Evolutionary conservation across 2,329 filamentous ascomycete genomes (phyloP).

Genomic region (Alternaria panax): DNA sequence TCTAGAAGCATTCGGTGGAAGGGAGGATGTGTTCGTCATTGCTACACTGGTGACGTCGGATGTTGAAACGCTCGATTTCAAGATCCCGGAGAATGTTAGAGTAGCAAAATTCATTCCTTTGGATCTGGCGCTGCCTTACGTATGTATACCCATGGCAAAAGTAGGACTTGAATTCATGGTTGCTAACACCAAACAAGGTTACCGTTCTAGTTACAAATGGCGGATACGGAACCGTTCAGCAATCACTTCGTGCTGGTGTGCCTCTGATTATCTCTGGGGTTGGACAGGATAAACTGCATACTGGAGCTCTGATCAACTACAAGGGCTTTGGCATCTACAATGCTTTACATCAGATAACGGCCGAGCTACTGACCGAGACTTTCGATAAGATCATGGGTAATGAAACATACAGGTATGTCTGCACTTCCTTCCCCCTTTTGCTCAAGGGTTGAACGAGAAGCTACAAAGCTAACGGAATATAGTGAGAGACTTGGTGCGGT

Average conservation of each 20-base stretch:
- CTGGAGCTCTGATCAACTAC: slow-evolving; percentile 35
- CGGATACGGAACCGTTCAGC: slow-evolving; percentile 58
- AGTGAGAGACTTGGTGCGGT: slow-evolving; percentile 4
- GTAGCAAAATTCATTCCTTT: slow-evolving; percentile 59
- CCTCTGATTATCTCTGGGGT: slow-evolving; percentile 57
- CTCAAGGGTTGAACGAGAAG: neutral
- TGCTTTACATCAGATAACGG: slow-evolving; percentile 3
- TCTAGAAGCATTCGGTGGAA: slow-evolving; percentile 51
- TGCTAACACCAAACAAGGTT: slow-evolving; percentile 24
- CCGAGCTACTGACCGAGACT: neutral
- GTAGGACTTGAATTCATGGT: neutral
- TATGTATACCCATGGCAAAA: neutral
- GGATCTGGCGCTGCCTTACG: slow-evolving; percentile 52
- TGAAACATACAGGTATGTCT: slow-evolving; percentile 3
- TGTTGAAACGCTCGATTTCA: slow-evolving; percentile 16
- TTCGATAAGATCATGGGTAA: slow-evolving; percentile 15
- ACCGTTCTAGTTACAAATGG: slow-evolving; percentile 57
- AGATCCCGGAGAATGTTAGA: slow-evolving; percentile 53
- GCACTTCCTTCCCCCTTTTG: neutral
- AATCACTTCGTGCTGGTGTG: slow-evolving; percentile 56
- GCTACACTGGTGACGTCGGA: slow-evolving; percentile 43
- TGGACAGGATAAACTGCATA: slow-evolving; percentile 52
- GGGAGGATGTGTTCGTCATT: slow-evolving; percentile 52
- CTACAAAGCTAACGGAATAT: neutral
- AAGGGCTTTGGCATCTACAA: slow-evolving; percentile 16